phyloP scores from a whole-genome alignment of 139 green algal genomes.

The Chlamydomonas sp. region DNA sequence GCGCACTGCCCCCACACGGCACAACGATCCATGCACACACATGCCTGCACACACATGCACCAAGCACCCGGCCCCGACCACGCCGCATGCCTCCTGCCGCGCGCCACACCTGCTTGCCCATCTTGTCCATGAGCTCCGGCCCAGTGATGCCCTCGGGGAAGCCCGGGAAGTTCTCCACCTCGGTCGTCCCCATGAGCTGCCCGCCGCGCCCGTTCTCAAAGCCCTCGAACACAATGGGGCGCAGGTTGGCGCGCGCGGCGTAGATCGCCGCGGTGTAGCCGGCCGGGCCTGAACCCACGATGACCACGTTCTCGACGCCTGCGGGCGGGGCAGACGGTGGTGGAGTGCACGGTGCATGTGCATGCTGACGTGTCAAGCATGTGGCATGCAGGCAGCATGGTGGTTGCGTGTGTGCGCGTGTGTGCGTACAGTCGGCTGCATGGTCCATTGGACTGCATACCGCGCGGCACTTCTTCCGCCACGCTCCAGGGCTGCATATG shows the following conservation, averaged over 20 bases:
- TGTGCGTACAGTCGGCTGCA: no score
- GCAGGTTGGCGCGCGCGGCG: slow-evolving; percentile 81
- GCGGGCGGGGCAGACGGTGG: no score
- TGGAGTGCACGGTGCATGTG: no score
- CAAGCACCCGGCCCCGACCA: no score
- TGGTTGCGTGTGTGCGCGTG: no score
- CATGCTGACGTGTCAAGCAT: no score
- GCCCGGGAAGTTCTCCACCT: slow-evolving; percentile 89
- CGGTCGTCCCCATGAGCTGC: slow-evolving; percentile 82
- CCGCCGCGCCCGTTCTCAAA: slow-evolving; percentile 78
- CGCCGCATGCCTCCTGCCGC: not conserved
- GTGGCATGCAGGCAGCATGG: no score
- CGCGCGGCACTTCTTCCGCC: no score
- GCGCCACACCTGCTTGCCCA: slow-evolving; percentile 74
- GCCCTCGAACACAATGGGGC: slow-evolving; percentile 91
- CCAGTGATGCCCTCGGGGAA: slow-evolving; percentile 96
- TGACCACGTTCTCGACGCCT: slow-evolving; percentile 68
- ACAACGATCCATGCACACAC: no score
- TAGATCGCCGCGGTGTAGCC: slow-evolving; percentile 93
- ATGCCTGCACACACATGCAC: not conserved
- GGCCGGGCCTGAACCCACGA: slow-evolving; percentile 78
- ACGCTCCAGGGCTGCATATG: no score
- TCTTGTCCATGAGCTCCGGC: slow-evolving; percentile 95
- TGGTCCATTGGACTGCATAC: no score
- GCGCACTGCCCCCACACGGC: no score